These are phyloP conservation scores for Fusarium sp. DNA, from an alignment of 2,329 filamentous ascomycete species.

Conservation along the genomic window DNA sequence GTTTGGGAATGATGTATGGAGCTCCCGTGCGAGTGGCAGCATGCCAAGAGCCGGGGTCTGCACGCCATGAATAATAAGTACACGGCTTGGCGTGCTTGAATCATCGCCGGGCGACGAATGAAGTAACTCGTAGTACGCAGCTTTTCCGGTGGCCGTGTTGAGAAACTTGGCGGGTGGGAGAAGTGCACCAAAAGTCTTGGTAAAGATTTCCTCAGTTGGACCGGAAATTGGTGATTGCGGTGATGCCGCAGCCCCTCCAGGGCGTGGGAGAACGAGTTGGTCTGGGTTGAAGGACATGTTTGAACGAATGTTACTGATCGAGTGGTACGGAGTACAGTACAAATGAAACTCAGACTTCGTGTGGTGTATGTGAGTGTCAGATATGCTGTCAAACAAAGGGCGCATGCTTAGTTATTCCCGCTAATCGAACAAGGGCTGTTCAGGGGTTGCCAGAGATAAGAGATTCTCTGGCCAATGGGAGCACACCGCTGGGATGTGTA, in stretches of 20 bases:
- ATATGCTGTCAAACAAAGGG: not conserved
- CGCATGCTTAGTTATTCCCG: not conserved
- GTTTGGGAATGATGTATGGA: conserved; percentile 50
- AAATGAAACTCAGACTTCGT: not conserved
- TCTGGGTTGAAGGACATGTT: not conserved
- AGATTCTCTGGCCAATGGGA: not conserved
- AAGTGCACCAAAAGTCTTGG: conserved; percentile 50
- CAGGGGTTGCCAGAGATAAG: not conserved
- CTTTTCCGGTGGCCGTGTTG: conserved; percentile 46
- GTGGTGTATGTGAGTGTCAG: not conserved
- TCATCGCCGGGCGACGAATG: conserved; percentile 12
- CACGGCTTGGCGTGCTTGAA: conserved; percentile 28
- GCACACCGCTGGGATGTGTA: not conserved
- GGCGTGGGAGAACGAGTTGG: conserved; percentile 14
- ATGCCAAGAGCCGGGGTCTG: conserved; percentile 63
- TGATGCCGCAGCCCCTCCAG: not conserved
- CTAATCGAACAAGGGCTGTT: not conserved
- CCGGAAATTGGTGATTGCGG: conserved; percentile 43
- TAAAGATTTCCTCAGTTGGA: conserved; percentile 52
- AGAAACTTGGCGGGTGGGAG: conserved; percentile 54
- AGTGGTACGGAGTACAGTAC: not conserved
- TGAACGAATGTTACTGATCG: not conserved
- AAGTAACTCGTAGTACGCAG: conserved; percentile 54
- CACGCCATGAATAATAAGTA: conserved; percentile 63
- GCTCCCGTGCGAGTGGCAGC: conserved; percentile 52